These are phyloP conservation scores for Phaeodactylum tricornutum DNA, from an alignment of 108 stramenopile species.

Conservation along the genomic window DNA sequence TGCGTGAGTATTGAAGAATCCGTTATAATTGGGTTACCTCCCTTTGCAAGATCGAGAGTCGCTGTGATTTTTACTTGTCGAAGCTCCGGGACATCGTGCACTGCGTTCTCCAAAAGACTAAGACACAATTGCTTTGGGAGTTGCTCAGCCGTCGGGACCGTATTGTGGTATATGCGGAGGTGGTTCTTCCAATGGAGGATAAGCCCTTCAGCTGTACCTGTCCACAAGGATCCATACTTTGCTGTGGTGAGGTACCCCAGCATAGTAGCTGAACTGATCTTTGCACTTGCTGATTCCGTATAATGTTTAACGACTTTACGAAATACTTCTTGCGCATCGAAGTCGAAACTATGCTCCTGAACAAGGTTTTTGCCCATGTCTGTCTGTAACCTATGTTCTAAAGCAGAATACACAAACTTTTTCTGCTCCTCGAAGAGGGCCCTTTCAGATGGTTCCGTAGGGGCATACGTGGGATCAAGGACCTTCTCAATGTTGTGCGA, in stretches of 20 bases:
- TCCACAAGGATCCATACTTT: too few species aligned
- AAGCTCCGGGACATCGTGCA: too few species aligned
- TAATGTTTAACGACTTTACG: not conserved
- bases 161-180: too few species aligned
- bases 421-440: slow-evolving; percentile 5
- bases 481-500: slow-evolving; percentile 5
- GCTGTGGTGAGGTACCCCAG: slow-evolving; percentile 1
- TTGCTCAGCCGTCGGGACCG: too few species aligned
- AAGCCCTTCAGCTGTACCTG: too few species aligned
- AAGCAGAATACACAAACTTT: not conserved
- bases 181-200: too few species aligned
- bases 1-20: too few species aligned
- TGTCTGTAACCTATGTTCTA: not conserved
- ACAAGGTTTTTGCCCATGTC: slow-evolving; percentile 1
- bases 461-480: slow-evolving; percentile 2
- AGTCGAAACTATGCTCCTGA: not conserved
- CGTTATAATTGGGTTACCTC: too few species aligned
- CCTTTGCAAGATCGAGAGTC: too few species aligned
- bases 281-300: slow-evolving; percentile 1
- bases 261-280: not conserved
- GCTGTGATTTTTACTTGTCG: too few species aligned
- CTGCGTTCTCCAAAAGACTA: too few species aligned
- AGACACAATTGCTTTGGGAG: too few species aligned
- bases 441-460: not conserved
- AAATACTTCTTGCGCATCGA: slow-evolving; percentile 8